These are phyloP conservation scores for Pseudozyma tsukubaensis DNA, from an alignment of 1,284 basidiomycete genomes.

Conservation along the genomic window DNA sequence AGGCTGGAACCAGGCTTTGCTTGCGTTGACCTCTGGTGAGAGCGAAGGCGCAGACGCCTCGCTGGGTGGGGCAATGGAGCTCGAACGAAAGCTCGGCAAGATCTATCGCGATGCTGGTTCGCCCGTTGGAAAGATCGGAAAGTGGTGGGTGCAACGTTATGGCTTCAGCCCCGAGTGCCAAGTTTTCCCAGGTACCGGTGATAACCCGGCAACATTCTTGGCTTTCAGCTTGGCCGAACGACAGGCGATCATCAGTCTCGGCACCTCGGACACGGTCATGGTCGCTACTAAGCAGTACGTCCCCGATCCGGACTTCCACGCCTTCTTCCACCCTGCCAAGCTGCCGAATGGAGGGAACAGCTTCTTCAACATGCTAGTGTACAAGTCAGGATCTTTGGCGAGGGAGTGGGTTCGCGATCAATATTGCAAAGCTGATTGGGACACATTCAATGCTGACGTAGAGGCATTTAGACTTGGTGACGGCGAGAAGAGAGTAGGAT, in stretches of 20 bases:
- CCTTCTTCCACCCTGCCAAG: conserved; percentile 71
- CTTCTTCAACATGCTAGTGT: conserved; percentile 72
- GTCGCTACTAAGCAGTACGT: conserved; percentile 73
- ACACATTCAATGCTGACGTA: conserved; percentile 78
- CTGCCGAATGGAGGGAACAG: conserved; percentile 15
- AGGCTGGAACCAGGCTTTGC: conserved; percentile 56
- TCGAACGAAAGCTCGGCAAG: conserved; percentile 78
- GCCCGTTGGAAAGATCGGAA: conserved; percentile 75
- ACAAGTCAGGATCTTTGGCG: conserved; percentile 70
- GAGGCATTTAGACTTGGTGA: conserved; percentile 51
- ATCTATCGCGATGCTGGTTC: conserved; percentile 82
- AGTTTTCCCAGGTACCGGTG: conserved; percentile 87
- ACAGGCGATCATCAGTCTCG: conserved; percentile 88
- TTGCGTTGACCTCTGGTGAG: conserved; percentile 70
- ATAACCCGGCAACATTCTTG: conserved; percentile 89
- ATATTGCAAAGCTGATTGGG: conserved; percentile 77
- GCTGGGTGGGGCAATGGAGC: conserved; percentile 72
- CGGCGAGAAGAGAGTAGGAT: conserved; percentile 70
- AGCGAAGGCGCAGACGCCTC: conserved; percentile 28
- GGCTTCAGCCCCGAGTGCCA: conserved; percentile 82
- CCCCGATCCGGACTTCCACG: conserved; percentile 71
- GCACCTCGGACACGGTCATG: conserved; percentile 88
- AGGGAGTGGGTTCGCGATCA: conserved; percentile 82
- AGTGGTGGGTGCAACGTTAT: conserved; percentile 81
- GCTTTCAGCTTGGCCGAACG: conserved; percentile 77